Conservation (phyloP, 768 basidiomycete species). For the Agaricus blazei region DNA sequence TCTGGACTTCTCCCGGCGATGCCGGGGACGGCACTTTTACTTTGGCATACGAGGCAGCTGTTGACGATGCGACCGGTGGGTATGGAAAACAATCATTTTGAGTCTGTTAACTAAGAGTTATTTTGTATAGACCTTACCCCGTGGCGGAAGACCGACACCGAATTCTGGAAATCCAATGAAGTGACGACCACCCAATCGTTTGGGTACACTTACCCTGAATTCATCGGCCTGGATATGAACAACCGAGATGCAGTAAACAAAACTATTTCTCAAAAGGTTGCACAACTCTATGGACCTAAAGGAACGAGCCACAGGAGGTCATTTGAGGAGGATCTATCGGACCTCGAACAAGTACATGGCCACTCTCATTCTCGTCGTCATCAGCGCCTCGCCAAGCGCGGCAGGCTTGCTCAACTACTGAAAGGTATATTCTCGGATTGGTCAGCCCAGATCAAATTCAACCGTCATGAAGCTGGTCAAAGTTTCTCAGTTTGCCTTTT, state of each 20-base stretch:
- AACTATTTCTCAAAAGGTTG: conserved; percentile 23
- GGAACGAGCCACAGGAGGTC: neutral
- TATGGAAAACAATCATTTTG: neutral
- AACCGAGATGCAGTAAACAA: conserved; percentile 16
- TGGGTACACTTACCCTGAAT: conserved; percentile 43
- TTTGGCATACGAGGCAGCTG: conserved; percentile 14
- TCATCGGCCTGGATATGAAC: conserved; percentile 25
- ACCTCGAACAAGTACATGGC: neutral
- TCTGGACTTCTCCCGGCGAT: conserved; percentile 27
- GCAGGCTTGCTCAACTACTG: neutral
- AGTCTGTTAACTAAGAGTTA: neutral
- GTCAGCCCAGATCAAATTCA: conserved; percentile 35
- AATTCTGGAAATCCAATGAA: conserved; percentile 32
- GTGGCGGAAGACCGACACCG: conserved; percentile 31
- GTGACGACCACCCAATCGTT: conserved; percentile 20
- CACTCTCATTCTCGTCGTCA: neutral
- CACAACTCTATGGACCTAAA: conserved; percentile 20
- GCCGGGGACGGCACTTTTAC: conserved; percentile 27
- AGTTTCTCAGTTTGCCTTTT: conserved; percentile 45
- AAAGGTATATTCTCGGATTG: conserved; percentile 28
- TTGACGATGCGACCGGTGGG: conserved; percentile 24
- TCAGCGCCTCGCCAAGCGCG: neutral
- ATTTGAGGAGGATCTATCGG: too few relatives aligned
- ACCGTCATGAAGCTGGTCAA: conserved; percentile 36
- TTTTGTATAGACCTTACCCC: conserved; percentile 31